These are phyloP conservation scores for Triticum urartu DNA, from an alignment of 176 grass and related monocot species.

Conservation along the genomic window DNA sequence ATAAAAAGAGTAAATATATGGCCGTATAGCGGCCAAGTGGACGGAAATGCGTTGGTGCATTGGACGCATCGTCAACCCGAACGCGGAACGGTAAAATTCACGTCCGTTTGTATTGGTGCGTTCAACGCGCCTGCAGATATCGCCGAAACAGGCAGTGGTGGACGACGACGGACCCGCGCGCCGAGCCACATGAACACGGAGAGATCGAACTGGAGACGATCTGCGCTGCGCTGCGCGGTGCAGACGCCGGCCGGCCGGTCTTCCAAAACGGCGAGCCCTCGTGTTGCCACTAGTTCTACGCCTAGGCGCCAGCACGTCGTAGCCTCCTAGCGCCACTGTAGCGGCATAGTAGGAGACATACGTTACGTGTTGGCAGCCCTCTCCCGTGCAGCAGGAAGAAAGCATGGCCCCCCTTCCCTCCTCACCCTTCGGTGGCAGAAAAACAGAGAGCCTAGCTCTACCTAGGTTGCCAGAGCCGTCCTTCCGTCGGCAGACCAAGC, in stretches of 20 bases:
- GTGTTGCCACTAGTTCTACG: neutral
- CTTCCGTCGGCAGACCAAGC: conserved; percentile 40
- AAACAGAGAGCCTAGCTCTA: neutral
- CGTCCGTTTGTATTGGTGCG: too few relatives aligned
- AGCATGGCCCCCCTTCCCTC: neutral
- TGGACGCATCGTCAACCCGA: too few relatives aligned
- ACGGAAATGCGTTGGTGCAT: too few relatives aligned
- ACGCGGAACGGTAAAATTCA: too few relatives aligned
- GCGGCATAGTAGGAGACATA: neutral
- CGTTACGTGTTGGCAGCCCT: conserved; percentile 41
- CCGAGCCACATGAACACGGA: neutral
- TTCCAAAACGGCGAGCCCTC: neutral
- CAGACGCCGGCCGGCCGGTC: neutral
- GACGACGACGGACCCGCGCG: neutral
- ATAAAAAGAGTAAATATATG: too few relatives aligned
- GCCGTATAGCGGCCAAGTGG: too few relatives aligned
- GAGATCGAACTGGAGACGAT: neutral
- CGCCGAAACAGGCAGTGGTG: neutral
- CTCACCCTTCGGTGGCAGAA: neutral
- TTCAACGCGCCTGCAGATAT: neutral
- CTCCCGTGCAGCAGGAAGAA: conserved; percentile 38
- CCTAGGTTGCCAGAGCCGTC: conserved; percentile 24
- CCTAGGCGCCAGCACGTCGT: neutral
- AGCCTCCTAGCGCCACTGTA: conserved; percentile 22
- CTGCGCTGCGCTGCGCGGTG: neutral